Percentiles rank a stretch among this genome's conserved stretches.
These are phyloP conservation scores for Pyrenula aspistea DNA, from an alignment of 495 filamentous ascomycete species.

Conservation along the genomic window DNA sequence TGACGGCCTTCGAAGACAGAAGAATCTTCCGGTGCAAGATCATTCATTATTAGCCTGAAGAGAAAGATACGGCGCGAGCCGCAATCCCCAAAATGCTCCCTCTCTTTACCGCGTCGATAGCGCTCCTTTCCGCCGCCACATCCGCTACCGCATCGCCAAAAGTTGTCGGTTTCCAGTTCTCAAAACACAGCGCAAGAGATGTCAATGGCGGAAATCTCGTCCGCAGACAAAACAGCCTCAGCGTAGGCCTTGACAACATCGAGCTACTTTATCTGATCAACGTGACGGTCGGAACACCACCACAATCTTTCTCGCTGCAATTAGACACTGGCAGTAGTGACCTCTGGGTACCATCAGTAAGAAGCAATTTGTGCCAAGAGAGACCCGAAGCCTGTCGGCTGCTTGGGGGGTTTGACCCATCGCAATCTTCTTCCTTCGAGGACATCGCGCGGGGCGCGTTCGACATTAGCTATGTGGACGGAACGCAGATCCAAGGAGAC, in stretches of 20 bases:
- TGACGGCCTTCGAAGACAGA: no score
- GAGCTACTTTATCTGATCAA: constrained; percentile 52
- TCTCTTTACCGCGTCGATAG: not conserved
- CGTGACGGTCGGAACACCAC: constrained; percentile 54
- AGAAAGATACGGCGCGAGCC: no score
- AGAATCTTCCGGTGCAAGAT: no score
- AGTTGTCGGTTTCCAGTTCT: not conserved
- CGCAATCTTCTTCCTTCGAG: constrained; percentile 55
- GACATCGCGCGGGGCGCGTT: constrained; percentile 50
- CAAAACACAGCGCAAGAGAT: not conserved
- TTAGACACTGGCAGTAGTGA: constrained; percentile 74
- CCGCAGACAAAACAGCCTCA: not conserved
- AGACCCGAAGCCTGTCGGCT: constrained; percentile 31
- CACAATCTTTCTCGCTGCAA: constrained; percentile 43
- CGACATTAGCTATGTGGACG: constrained; percentile 71
- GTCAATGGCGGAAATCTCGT: not conserved
- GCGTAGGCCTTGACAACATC: not conserved
- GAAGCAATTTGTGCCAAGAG: constrained; percentile 12
- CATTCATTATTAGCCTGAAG: no score
- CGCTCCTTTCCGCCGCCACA: not conserved
- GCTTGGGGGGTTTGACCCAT: constrained; percentile 39
- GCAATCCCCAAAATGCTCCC: no score
- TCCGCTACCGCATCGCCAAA: not conserved
- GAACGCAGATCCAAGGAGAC: constrained; percentile 56
- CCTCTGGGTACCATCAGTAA: constrained; percentile 43